phyloP scores from a whole-genome alignment of 2,329 filamentous ascomycete species.

The Rutstroemia sydowiana region DNA sequence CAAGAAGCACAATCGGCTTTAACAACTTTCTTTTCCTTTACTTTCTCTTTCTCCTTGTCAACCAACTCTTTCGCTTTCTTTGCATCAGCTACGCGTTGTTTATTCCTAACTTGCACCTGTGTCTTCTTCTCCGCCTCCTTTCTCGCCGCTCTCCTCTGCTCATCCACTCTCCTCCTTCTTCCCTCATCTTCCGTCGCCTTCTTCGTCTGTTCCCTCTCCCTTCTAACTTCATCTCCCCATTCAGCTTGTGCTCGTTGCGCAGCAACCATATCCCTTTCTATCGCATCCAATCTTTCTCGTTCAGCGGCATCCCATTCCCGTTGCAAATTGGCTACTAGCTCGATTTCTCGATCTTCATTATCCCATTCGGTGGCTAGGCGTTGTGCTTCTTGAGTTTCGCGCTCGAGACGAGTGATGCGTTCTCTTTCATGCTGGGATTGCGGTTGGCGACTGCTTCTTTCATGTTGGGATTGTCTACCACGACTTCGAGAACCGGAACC shows the following conservation, averaged over 20 bases:
- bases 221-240: conserved; percentile 2
- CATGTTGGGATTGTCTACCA: neutral
- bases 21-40: neutral
- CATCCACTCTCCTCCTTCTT: neutral
- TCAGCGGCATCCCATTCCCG: conserved; percentile 3
- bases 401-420: neutral
- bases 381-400: conserved; percentile 3
- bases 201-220: neutral
- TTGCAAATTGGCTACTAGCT: neutral
- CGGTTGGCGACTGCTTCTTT: neutral
- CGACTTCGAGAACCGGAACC: neutral
- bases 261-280: conserved; percentile 2
- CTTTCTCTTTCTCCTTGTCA: conserved; percentile 1
- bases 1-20: conserved; percentile 18
- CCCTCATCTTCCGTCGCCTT: neutral
- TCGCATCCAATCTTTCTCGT: neutral
- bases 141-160: neutral
- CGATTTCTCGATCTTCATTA: neutral
- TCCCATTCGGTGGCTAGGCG: conserved; percentile 9
- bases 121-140: conserved; percentile 1
- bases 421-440: neutral
- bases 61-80: neutral
- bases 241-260: conserved; percentile 6
- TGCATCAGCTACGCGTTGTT: neutral
- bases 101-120: neutral